Conservation (phyloP, 768 basidiomycete species). For the Leucocoprinus birnbaumii region DNA sequence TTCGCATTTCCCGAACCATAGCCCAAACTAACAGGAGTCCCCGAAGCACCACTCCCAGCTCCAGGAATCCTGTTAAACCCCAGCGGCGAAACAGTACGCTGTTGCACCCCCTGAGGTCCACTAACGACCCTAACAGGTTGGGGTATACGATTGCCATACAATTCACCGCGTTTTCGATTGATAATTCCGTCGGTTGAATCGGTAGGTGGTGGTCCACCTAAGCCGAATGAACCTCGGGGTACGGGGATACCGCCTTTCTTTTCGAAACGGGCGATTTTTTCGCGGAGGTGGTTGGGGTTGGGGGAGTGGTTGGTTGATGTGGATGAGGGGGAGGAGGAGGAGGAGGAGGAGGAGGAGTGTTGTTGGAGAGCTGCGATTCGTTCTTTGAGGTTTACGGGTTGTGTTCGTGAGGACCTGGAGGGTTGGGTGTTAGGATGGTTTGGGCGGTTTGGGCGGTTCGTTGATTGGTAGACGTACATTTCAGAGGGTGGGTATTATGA, state of each 20-base stretch:
- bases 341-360: constrained; percentile 31
- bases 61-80: too few species aligned
- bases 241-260: constrained; percentile 72
- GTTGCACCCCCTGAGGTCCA: constrained; percentile 11
- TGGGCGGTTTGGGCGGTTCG: too few species aligned
- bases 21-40: too few species aligned
- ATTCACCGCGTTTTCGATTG: constrained; percentile 58
- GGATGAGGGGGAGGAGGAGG: constrained; percentile 22
- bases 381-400: constrained; percentile 65
- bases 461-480: too few species aligned
- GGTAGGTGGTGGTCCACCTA: constrained; percentile 60
- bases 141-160: constrained; percentile 76
- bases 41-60: too few species aligned
- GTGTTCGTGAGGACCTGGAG: constrained; percentile 17
- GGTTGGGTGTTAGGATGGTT: too few species aligned
- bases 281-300: constrained; percentile 35
- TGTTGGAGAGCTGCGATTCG: constrained; percentile 83
- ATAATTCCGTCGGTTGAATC: constrained; percentile 36
- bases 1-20: too few species aligned
- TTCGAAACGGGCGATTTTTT: constrained; percentile 82
- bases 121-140: constrained; percentile 30
- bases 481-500: too few species aligned
- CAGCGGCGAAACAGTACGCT: constrained; percentile 14
- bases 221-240: constrained; percentile 72
- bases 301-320: constrained; percentile 21